These are phyloP conservation scores for Lumnitzera racemosa DNA, from an alignment of 345 rosid species.

Conservation along the genomic window DNA sequence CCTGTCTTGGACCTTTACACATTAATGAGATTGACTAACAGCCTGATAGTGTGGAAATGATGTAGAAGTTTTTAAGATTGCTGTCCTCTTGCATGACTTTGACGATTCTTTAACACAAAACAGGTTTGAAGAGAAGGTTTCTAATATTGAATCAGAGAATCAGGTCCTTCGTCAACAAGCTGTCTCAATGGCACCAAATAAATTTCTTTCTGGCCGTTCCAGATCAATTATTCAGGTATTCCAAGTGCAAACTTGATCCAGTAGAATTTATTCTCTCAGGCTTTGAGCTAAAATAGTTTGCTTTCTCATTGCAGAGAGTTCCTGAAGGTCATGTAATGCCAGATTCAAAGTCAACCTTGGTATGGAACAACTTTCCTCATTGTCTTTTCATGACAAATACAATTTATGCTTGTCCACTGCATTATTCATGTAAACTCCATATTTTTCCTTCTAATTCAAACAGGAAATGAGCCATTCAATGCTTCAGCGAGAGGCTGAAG, in stretches of 20 bases:
- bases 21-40: too few species aligned
- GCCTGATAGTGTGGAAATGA: too few species aligned
- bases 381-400: background rate
- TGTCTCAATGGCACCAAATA: constrained; percentile 88
- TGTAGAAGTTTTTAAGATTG: too few species aligned
- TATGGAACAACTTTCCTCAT: constrained; percentile 14
- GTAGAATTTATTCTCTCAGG: constrained; percentile 46
- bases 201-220: constrained; percentile 88
- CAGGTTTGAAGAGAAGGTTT: constrained; percentile 83
- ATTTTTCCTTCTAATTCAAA: constrained; percentile 10
- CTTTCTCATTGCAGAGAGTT: constrained; percentile 39
- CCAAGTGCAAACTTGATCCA: background rate
- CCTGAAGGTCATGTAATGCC: constrained; percentile 56
- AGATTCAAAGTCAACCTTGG: constrained; percentile 51
- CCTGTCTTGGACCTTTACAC: too few species aligned
- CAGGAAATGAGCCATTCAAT: constrained; percentile 77
- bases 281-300: background rate
- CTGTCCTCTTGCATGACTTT: too few species aligned
- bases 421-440: constrained; percentile 3
- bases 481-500: constrained; percentile 62
- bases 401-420: background rate
- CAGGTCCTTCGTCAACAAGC: constrained; percentile 93
- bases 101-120: constrained; percentile 10
- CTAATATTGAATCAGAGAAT: constrained; percentile 80
- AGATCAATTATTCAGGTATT: constrained; percentile 81